These are phyloP conservation scores for Aristolochia contorta DNA, from an alignment of 164 flowering plant genomes.

Conservation along the genomic window DNA sequence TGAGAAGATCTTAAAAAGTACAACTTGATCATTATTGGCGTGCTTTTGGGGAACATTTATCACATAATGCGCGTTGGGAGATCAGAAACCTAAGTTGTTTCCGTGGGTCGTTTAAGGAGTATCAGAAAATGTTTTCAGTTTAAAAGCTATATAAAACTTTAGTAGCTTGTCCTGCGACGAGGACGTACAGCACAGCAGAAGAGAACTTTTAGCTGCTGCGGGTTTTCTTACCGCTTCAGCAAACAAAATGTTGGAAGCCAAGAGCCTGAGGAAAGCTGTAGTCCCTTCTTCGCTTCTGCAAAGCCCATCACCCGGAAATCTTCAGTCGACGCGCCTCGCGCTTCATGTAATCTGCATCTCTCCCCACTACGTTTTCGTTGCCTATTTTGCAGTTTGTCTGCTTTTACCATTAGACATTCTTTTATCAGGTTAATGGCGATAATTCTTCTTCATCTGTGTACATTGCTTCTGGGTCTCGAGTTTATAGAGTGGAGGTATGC, in stretches of 20 bases:
- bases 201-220: background rate
- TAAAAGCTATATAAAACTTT: too few relatives aligned
- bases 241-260: constrained; percentile 6
- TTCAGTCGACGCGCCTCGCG: constrained; percentile 16
- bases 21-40: too few relatives aligned
- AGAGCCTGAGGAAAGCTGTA: constrained; percentile 9
- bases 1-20: too few relatives aligned
- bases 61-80: too few relatives aligned
- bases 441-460: constrained; percentile 42
- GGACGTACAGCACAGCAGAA: too few relatives aligned
- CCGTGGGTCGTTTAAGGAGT: too few relatives aligned
- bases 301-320: constrained; percentile 8
- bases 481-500: constrained; percentile 42
- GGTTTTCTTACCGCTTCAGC: background rate
- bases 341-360: background rate
- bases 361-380: background rate
- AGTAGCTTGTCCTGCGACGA: too few relatives aligned
- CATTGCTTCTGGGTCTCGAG: constrained; percentile 58
- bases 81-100: too few relatives aligned
- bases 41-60: too few relatives aligned
- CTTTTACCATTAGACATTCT: background rate
- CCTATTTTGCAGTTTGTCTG: background rate
- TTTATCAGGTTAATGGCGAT: constrained; percentile 33
- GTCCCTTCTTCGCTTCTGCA: constrained; percentile 9
- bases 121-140: too few relatives aligned